phyloP scores from a whole-genome alignment of 768 basidiomycete genomes.

The Gymnopilus junonius region DNA sequence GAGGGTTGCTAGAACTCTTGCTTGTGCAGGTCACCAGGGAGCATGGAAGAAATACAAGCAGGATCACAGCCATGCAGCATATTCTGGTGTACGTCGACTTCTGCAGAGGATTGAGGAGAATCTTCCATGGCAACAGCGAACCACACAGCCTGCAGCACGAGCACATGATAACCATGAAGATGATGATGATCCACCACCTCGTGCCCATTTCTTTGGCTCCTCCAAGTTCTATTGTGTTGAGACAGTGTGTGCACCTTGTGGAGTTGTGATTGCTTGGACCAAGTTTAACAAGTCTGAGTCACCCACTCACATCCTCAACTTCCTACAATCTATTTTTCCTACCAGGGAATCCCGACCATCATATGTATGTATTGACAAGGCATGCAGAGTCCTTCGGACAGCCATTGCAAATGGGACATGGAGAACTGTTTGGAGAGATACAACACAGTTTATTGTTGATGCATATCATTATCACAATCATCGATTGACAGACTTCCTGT shows the following conservation, averaged over 20 bases:
- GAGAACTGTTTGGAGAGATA: constrained; percentile 20
- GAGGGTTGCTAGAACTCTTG: no score
- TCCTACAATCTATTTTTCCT: constrained; percentile 23
- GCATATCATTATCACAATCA: constrained; percentile 37
- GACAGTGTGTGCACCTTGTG: constrained; percentile 34
- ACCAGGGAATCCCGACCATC: constrained; percentile 14
- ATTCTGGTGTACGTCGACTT: no score
- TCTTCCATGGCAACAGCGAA: not conserved
- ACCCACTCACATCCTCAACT: constrained; percentile 24
- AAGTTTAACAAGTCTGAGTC: constrained; percentile 34
- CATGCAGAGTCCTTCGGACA: constrained; percentile 17
- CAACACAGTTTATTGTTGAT: constrained; percentile 37
- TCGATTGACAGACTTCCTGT: constrained; percentile 27
- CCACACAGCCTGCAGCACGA: not conserved
- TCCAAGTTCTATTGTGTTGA: constrained; percentile 31
- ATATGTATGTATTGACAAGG: constrained; percentile 32
- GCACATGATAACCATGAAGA: constrained; percentile 16
- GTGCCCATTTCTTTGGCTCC: constrained; percentile 21
- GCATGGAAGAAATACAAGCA: no score
- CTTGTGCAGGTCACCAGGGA: no score
- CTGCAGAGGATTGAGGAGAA: no score
- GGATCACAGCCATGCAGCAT: no score
- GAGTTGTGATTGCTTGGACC: constrained; percentile 31
- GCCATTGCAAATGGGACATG: constrained; percentile 8
- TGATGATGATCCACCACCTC: constrained; percentile 11